Evolutionary conservation across 306 rosid species (phyloP), one percentile per base, ranked within the genome.

Genomic region (Alnus glutinosa): DNA sequence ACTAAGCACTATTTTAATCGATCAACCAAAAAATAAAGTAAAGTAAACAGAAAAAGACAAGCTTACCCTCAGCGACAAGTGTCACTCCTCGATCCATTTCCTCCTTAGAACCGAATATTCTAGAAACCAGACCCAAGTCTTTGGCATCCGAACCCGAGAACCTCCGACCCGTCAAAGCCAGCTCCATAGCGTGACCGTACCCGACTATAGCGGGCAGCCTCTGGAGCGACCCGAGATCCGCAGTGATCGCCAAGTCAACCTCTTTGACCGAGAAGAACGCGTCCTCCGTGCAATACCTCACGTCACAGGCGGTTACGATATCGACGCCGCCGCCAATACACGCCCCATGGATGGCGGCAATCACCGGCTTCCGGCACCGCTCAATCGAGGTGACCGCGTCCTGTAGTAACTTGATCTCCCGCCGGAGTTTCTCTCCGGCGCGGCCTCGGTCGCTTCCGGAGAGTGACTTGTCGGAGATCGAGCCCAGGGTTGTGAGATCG

Each of bases 191-290:
- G 57, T 83, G 86, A 30, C 97, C 98, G 37, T 79, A 90, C 32
- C 98, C 97, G 30, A 94, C 94, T 37, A 91, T 87, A 3, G 83
- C 30, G 0, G 98, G 97, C 78, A 94, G 67, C 85, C 98, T 82
- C 89, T 94, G 98, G 42, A 94, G 90, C 49, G 92, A 87, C 58
- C 98, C 97, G 0, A 92, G 89, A 69, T 94, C 98, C 47, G 98
- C 97, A 1, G 93, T 88, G 76, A 92, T 91, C 3, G 86, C 98
- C 86, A 92, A 70, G 80, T 89, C 94, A 12, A 94, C 97, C 87
- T 94, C 95, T 78, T 88, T 91, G 71, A 94, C 98, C 55, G 95
- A 91, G 84, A 94, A 92, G 46, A 88, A 88, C 19, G 98, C 98
- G 9, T 92, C 95, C 70, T 76, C 77, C 30, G 88, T 84, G 66